Evolutionary conservation across 768 basidiomycete species (phyloP), one percentile per base, ranked within the genome.

Genomic region (Calocybe cyanea): DNA sequence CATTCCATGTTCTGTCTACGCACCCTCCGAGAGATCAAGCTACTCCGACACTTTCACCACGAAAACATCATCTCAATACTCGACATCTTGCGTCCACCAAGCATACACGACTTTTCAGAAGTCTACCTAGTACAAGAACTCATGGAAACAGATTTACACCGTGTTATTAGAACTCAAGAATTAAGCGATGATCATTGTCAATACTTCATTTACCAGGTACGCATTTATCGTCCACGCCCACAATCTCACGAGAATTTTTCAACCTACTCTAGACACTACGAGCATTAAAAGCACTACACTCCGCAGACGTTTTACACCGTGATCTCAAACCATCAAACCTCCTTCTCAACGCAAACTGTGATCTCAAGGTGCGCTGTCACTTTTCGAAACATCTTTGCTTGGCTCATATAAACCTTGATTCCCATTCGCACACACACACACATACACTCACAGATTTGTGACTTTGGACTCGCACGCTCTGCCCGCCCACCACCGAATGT

Each of bases 251-350:
- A 6, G 6, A 5, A 28, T 28, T 11, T 28, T 28, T 11, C 25
- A 6, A 5, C 5, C 11, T 14, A 7, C n/a, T 14, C 14, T 14
- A 90, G 83, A 92, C 92, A 0, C 77, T 96, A 1, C 80, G 95
- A 34, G 95, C 92, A 0, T 69, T 99, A 52, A 99, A 99, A 63
- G 93, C 93, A 0, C 77, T 97, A 2, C 94, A 97, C 61, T 89
- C 90, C 0, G 93, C 93, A 17, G 89, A 97, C 58, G 92, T 98
- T 43, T 81, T 99, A 23, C 91, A 93, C 57, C 83, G 95, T 42
- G 95, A 99, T 63, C 77, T 99, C 38, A 99, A 98, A 59, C 95
- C 95, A 0, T 93, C 91, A 0, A 99, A 98, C 61, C 74, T 99
- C 18, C 77, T 99, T 1, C 70, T 99, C 48, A 99, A 99, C 57